These are phyloP conservation scores for Cutaneotrichosporon sp. DNA, from an alignment of 1,284 basidiomycete species.

Conservation along the genomic window DNA sequence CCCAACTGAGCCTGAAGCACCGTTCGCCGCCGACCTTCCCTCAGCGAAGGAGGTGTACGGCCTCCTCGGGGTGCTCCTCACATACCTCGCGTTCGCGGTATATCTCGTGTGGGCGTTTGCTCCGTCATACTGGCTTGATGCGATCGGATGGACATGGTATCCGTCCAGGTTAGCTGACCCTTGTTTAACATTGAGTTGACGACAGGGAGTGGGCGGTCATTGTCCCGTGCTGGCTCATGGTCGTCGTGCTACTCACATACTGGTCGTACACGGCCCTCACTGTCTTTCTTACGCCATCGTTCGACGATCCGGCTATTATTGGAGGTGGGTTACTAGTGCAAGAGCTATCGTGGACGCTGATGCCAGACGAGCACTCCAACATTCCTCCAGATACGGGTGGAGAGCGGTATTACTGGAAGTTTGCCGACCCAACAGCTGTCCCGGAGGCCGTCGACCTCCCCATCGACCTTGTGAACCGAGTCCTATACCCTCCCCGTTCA, in stretches of 20 bases:
- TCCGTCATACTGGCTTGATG: slow-evolving; percentile 56
- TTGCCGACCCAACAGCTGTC: slow-evolving; percentile 50
- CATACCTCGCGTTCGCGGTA: slow-evolving; percentile 63
- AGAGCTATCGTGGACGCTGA: background rate
- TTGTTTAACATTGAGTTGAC: background rate
- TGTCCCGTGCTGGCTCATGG: slow-evolving; percentile 71
- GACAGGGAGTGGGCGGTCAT: slow-evolving; percentile 77
- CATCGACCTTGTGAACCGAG: slow-evolving; percentile 70
- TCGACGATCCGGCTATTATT: slow-evolving; percentile 61
- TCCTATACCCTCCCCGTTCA: slow-evolving; percentile 52
- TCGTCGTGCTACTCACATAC: slow-evolving; percentile 70
- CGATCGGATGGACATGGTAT: slow-evolving; percentile 72
- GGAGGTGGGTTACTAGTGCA: slow-evolving; percentile 57
- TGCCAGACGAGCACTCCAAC: slow-evolving; percentile 5
- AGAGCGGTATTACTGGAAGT: slow-evolving; percentile 29
- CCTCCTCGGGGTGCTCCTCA: slow-evolving; percentile 74
- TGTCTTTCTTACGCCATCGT: slow-evolving; percentile 63
- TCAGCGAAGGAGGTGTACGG: slow-evolving; percentile 68
- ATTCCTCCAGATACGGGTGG: background rate
- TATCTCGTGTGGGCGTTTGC: slow-evolving; percentile 65
- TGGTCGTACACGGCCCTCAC: slow-evolving; percentile 70
- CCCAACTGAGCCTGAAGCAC: slow-evolving; percentile 55
- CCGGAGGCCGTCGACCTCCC: slow-evolving; percentile 74
- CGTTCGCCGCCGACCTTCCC: slow-evolving; percentile 34
- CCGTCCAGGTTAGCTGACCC: slow-evolving; percentile 63